Evolutionary conservation across 139 green algal species (phyloP), one percentile per base, ranked within the genome.

Genomic region (Diplosphaera chodatii): DNA sequence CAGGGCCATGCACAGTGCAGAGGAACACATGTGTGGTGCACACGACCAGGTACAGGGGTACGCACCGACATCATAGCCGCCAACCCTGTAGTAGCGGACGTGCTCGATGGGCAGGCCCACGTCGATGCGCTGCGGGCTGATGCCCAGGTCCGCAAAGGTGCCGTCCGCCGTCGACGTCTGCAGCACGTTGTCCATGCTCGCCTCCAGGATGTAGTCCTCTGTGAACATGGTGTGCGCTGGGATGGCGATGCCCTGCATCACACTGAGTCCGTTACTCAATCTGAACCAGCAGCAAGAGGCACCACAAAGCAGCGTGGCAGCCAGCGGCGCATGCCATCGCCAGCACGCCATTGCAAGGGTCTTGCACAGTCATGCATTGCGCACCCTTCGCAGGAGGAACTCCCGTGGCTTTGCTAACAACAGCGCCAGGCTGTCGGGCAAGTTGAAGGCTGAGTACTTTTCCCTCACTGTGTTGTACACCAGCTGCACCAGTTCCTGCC

Each of bases 81-180:
- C 89, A 13, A 80, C 69, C 33, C 91, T 83, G 55, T 82, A 85
- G 69, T 86, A 80, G 59, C 91, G 82, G 55, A 96, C 74, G 30
- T 90, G 86, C 78, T 96, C 91, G n/a, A 96, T 89, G 32, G 88
- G 67, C 63, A 92, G 33, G 32, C 91, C 91, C 55, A 91, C 80
- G 13, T 86, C 89, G 30, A 92, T 76, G 76, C 74, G 80, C 84
- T 83, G 37, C 56, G 75, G 65, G 82, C 68, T 40, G 72, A 96
- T 78, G 30, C 77, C 85, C 64, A 96, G 79, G 56, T 92, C 83
- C 16, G 72, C 55, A 59, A 89, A 91, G 5, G 73, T 79, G 32
- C 85, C 72, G 16, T 83, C 70, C 6, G 28, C 13, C 5, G 20
- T 23, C 13, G 31, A 32, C 32, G 23, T 22, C 25, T 74, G 66